phyloP scores from a whole-genome alignment of 192 early-diverging fungal genomes.

The Coemansia sp. region DNA sequence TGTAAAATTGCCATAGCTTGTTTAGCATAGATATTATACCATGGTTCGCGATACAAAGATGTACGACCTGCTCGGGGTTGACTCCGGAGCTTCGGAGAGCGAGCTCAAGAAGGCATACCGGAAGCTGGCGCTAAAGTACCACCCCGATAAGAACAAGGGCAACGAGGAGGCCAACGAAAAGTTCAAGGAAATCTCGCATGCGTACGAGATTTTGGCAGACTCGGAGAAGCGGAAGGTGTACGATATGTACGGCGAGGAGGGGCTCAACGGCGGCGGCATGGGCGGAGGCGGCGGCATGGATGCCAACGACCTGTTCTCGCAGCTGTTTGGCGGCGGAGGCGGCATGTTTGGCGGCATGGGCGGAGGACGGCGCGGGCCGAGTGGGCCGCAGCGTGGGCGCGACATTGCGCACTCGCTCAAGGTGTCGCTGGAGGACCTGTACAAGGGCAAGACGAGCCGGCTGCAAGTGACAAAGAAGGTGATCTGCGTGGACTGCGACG shows the following conservation, averaged over 20 bases:
- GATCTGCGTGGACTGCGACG: constrained; percentile 87
- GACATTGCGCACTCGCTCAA: constrained; percentile 82
- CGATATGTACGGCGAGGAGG: constrained; percentile 89
- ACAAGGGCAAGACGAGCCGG: constrained; percentile 90
- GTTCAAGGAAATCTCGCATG: constrained; percentile 98
- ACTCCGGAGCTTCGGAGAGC: constrained; percentile 66
- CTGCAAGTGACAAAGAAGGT: constrained; percentile 95
- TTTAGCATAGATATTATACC: background rate
- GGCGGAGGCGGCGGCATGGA: constrained; percentile 66
- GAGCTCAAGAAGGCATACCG: constrained; percentile 98
- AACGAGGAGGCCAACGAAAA: constrained; percentile 78
- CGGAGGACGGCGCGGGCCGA: constrained; percentile 59
- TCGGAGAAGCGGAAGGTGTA: constrained; percentile 84
- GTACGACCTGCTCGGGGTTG: constrained; percentile 88
- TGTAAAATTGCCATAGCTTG: background rate
- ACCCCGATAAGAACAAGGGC: constrained; percentile 64
- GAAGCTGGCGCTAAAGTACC: constrained; percentile 87
- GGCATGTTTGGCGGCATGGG: constrained; percentile 74
- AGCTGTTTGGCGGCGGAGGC: constrained; percentile 91
- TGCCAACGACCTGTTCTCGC: constrained; percentile 93
- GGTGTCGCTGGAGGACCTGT: constrained; percentile 90
- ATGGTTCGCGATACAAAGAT: constrained; percentile 80
- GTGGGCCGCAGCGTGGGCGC: constrained; percentile 92
- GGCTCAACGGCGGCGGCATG: constrained; percentile 73
- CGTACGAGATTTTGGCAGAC: constrained; percentile 96